Evolutionary conservation across 2,329 filamentous ascomycete genomes (phyloP).

Genomic region (Calonectria pauciramosa): DNA sequence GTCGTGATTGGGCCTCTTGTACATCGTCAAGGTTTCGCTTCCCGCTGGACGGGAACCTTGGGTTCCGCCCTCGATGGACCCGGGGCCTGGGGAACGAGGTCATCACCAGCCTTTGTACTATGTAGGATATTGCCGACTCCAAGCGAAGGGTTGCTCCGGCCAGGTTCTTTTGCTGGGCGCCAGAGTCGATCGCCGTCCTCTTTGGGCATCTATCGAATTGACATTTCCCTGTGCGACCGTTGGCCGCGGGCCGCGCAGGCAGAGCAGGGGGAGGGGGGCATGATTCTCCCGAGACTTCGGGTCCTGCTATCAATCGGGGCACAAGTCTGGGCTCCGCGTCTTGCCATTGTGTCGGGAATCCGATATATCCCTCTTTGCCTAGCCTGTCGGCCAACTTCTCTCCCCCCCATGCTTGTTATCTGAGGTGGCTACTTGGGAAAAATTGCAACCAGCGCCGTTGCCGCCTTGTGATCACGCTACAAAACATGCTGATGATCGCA

Average conservation of each 20-base stretch:
- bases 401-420: neutral
- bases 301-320: slow-evolving; percentile 3
- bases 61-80: slow-evolving; percentile 18
- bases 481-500: neutral
- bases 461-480: neutral
- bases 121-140: neutral
- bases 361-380: neutral
- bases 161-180: slow-evolving; percentile 4
- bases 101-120: neutral
- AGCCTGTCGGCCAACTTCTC: slow-evolving; percentile 6
- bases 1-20: slow-evolving; percentile 34
- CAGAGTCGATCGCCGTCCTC: slow-evolving; percentile 7
- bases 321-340: slow-evolving; percentile 6
- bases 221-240: slow-evolving; percentile 13
- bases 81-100: neutral
- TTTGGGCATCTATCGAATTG: slow-evolving; percentile 8
- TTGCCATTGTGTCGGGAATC: slow-evolving; percentile 1
- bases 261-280: neutral
- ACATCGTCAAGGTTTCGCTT: slow-evolving; percentile 19
- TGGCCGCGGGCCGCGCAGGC: slow-evolving; percentile 8
- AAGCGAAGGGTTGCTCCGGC: neutral
- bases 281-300: slow-evolving; percentile 17
- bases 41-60: slow-evolving; percentile 17
- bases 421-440: too few relatives aligned
- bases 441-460: neutral